These are phyloP conservation scores for Veloporphyrellus conicus DNA, from an alignment of 1,284 basidiomycete genomes.

Conservation along the genomic window DNA sequence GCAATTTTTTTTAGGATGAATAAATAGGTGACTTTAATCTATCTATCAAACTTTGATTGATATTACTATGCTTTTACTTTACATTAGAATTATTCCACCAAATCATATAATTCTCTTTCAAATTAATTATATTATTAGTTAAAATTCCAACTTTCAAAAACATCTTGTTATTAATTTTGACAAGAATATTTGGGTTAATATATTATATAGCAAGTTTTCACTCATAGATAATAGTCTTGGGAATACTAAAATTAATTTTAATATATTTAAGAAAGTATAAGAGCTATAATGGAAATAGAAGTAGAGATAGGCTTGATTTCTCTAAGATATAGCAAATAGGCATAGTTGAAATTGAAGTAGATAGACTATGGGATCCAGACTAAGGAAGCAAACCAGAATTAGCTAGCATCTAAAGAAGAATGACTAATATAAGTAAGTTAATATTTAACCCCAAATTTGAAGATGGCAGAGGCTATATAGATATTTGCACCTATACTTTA, in stretches of 20 bases:
- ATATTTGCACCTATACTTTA: not conserved
- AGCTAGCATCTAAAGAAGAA: constrained; percentile 4
- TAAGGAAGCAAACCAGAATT: no score
- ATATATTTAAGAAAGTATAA: constrained; percentile 11
- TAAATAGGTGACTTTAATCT: not conserved
- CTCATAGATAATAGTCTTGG: not conserved
- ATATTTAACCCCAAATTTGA: no score
- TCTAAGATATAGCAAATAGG: no score
- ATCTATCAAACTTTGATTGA: no score
- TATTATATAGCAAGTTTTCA: not conserved
- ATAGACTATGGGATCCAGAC: not conserved
- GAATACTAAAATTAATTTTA: not conserved
- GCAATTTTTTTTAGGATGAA: not conserved
- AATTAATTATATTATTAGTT: constrained; percentile 7
- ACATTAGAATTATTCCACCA: constrained; percentile 18
- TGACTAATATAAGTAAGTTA: not conserved
- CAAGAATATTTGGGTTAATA: constrained; percentile 17
- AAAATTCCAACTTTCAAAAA: not conserved
- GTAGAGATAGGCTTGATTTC: not conserved
- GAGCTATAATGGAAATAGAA: constrained; percentile 7
- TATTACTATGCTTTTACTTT: constrained; percentile 10
- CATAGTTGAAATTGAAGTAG: no score
- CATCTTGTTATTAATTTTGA: not conserved
- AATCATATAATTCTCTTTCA: constrained; percentile 6
- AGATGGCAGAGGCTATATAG: no score